Evolutionary conservation across 176 grass and related monocot genomes (phyloP).

Genomic region (Oryza glumipatula): DNA sequence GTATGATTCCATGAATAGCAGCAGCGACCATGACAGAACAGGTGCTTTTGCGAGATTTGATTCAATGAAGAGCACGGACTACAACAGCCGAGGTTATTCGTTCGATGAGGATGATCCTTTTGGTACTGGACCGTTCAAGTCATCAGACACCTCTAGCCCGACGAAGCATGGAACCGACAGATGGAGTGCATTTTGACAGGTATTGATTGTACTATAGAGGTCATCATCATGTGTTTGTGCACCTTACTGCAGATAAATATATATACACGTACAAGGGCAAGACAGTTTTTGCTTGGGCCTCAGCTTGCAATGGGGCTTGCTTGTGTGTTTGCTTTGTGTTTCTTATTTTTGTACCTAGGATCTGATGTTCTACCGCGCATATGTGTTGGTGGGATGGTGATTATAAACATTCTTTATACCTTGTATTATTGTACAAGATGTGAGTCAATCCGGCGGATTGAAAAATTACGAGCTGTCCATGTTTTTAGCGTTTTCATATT

Average conservation of each 20-base stretch:
- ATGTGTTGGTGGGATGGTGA: constrained; percentile 43
- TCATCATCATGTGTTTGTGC: constrained; percentile 39
- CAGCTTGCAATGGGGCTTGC: constrained; percentile 28
- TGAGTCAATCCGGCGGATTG: constrained; percentile 29
- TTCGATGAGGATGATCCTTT: constrained; percentile 77
- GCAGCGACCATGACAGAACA: constrained; percentile 56
- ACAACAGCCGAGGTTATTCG: constrained; percentile 51
- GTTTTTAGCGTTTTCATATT: not conserved
- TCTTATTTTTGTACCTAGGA: constrained; percentile 52
- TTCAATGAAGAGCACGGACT: constrained; percentile 75
- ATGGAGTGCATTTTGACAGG: constrained; percentile 85
- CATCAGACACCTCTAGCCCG: constrained; percentile 59
- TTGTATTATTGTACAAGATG: constrained; percentile 58
- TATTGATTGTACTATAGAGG: constrained; percentile 35
- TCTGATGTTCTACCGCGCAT: constrained; percentile 19
- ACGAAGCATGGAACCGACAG: constrained; percentile 80
- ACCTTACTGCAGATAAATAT: constrained; percentile 61
- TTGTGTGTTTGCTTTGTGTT: constrained; percentile 50
- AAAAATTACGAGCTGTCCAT: constrained; percentile 5
- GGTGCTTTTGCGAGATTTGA: constrained; percentile 71
- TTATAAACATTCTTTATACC: constrained; percentile 77
- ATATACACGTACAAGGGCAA: constrained; percentile 56
- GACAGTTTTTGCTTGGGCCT: constrained; percentile 44
- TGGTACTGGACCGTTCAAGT: constrained; percentile 69
- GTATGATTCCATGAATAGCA: constrained; percentile 78